phyloP scores from a whole-genome alignment of 2,329 filamentous ascomycete genomes.

The Alternaria tenuissima region DNA sequence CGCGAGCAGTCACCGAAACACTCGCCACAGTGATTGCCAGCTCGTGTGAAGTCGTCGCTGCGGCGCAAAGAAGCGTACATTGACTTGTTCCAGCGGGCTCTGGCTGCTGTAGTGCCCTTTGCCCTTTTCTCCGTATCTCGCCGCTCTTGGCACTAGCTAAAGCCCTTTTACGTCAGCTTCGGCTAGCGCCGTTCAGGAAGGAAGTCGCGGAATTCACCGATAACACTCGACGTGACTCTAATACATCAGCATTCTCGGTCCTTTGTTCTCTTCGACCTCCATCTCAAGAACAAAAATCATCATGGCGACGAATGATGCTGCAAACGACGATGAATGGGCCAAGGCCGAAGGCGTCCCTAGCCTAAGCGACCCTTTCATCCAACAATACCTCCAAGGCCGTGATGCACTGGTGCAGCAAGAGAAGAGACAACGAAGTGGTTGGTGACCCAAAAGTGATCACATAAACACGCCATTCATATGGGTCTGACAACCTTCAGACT shows the following conservation, averaged over 20 bases:
- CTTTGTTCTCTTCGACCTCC: not conserved
- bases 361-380: slow-evolving; percentile 75
- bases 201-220: slow-evolving; percentile 31
- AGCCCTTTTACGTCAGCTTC: slow-evolving; percentile 30
- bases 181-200: slow-evolving; percentile 31
- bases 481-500: slow-evolving; percentile 60
- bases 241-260: not conserved
- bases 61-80: not conserved
- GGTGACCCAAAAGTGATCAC: slow-evolving; percentile 33
- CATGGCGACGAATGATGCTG: slow-evolving; percentile 33
- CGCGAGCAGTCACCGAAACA: slow-evolving; percentile 11
- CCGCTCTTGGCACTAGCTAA: slow-evolving; percentile 9
- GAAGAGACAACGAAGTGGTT: slow-evolving; percentile 81
- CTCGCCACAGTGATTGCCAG: not conserved
- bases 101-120: not conserved
- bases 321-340: slow-evolving; percentile 51
- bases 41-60: not conserved
- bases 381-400: slow-evolving; percentile 80
- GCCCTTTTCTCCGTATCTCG: not conserved
- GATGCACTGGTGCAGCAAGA: slow-evolving; percentile 81
- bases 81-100: not conserved
- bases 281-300: not conserved
- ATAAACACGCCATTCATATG: not conserved
- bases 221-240: slow-evolving; percentile 8
- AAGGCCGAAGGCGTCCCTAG: slow-evolving; percentile 53